phyloP scores from a whole-genome alignment of 148 eudicot species.

The Chenopodium quinoa region DNA sequence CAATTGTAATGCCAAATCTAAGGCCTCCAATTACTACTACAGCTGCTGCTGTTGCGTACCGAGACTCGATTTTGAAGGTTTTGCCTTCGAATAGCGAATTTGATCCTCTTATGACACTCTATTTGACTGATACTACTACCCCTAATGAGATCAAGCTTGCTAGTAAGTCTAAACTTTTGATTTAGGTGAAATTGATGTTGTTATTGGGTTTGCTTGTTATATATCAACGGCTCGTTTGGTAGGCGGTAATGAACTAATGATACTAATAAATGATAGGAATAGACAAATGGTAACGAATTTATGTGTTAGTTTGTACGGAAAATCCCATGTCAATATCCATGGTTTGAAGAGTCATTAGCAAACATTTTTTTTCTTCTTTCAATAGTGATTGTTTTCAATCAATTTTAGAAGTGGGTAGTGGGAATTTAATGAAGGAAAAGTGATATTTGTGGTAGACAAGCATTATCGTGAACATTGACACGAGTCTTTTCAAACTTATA shows the following conservation, averaged over 20 bases:
- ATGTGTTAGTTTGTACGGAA: no score
- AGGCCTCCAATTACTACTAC: conserved; percentile 89
- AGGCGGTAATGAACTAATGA: no score
- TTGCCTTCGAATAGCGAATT: conserved; percentile 59
- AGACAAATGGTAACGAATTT: no score
- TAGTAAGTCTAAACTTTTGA: conserved; percentile 46
- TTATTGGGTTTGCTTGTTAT: neutral
- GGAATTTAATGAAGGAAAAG: neutral
- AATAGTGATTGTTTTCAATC: no score
- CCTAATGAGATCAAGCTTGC: conserved; percentile 85
- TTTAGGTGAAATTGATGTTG: neutral
- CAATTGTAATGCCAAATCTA: conserved; percentile 90
- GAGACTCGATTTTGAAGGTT: conserved; percentile 67
- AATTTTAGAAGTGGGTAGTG: neutral
- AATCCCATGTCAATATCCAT: no score
- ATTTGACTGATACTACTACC: conserved; percentile 80
- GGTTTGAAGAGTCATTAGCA: no score
- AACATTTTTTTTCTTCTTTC: no score
- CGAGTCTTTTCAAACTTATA: neutral
- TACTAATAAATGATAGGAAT: no score
- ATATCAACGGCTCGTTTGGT: no score
- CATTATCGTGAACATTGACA: neutral
- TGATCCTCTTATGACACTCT: conserved; percentile 89
- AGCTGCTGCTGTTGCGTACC: conserved; percentile 73
- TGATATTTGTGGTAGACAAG: neutral